Conservation (phyloP, 2,329 filamentous ascomycete genomes). For the Penicillium rolfsii region DNA sequence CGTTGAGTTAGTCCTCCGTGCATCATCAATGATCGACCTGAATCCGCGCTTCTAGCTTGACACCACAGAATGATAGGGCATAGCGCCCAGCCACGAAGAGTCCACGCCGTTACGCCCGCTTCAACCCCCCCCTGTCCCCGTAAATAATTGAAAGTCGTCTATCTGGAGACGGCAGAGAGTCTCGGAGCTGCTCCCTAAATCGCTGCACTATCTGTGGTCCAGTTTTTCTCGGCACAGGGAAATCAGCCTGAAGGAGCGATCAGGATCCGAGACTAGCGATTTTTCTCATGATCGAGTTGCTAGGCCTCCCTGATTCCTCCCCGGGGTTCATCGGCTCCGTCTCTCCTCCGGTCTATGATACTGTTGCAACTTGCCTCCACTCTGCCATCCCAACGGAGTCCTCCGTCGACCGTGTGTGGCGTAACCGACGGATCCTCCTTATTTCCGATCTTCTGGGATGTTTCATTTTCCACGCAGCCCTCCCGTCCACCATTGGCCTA, state of each 20-base stretch:
- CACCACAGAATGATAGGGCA: not conserved
- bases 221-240: not conserved
- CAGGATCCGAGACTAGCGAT: slow-evolving; percentile 14
- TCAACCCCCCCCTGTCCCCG: not conserved
- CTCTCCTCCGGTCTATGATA: not conserved
- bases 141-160: not conserved
- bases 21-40: slow-evolving; percentile 3
- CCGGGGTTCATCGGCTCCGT: not conserved
- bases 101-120: not conserved
- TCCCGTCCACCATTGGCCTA: not conserved
- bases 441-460: not conserved
- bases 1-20: not conserved
- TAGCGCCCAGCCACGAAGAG: slow-evolving; percentile 2
- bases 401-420: not conserved
- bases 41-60: not conserved
- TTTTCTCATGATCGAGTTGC: not conserved
- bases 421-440: not conserved
- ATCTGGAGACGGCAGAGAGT: not conserved
- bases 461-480: not conserved
- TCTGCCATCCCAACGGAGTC: not conserved
- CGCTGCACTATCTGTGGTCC: not conserved
- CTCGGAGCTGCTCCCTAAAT: slow-evolving; percentile 1
- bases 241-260: slow-evolving; percentile 3
- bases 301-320: not conserved
- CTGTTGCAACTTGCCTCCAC: not conserved